These are phyloP conservation scores for Coniophora puteana DNA, from an alignment of 1,284 basidiomycete species.

Conservation along the genomic window DNA sequence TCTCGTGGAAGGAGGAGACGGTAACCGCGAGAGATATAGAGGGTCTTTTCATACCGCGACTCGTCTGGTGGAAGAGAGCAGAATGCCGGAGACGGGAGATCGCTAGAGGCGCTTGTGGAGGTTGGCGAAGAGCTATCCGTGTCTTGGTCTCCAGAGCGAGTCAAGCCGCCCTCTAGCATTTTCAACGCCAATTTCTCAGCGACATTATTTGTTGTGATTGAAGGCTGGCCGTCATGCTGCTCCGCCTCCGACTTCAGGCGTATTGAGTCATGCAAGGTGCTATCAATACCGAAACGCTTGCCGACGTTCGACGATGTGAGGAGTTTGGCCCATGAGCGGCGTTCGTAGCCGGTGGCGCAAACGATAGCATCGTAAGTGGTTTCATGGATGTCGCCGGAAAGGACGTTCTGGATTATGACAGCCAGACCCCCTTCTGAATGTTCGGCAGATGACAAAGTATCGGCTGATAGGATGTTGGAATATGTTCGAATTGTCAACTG, in stretches of 20 bases:
- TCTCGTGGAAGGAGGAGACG: constrained; percentile 33
- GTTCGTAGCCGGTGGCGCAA: constrained; percentile 56
- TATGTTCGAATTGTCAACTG: constrained; percentile 37
- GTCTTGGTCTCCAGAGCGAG: no score
- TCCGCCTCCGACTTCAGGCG: constrained; percentile 15
- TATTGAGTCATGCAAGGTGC: constrained; percentile 20
- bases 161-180: no score
- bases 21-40: constrained; percentile 45
- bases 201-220: no score
- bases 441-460: constrained; percentile 9
- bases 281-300: constrained; percentile 37
- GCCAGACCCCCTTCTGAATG: constrained; percentile 15
- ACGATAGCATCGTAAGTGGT: constrained; percentile 48
- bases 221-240: background rate
- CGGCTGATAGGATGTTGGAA: constrained; percentile 36
- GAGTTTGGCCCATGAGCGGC: constrained; percentile 46
- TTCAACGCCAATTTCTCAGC: no score
- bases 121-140: no score
- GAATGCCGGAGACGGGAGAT: no score
- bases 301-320: constrained; percentile 41
- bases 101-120: no score
- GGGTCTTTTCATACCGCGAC: no score
- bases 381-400: constrained; percentile 29
- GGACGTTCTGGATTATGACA: constrained; percentile 36
- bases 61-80: no score